These are phyloP conservation scores for Ceratocystiopsis brevicomis DNA, from an alignment of 2,329 filamentous ascomycete genomes.

Conservation along the genomic window DNA sequence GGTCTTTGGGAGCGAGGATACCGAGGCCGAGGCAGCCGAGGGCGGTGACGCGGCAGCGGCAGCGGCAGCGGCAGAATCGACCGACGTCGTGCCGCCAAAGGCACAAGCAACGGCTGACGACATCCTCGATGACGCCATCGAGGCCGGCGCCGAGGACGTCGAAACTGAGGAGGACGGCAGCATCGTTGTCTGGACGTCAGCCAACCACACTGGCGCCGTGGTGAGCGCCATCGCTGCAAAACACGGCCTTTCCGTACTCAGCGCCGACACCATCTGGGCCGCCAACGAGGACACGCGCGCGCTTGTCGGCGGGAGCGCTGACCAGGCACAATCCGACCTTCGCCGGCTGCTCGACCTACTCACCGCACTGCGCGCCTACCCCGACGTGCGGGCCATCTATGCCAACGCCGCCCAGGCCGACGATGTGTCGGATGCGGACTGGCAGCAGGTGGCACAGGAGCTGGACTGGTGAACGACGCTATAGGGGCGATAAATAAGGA, in stretches of 20 bases:
- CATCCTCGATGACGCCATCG: slow-evolving; percentile 64
- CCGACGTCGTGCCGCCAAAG: slow-evolving; percentile 6
- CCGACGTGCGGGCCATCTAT: slow-evolving; percentile 63
- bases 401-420: slow-evolving; percentile 42
- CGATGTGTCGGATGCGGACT: slow-evolving; percentile 19
- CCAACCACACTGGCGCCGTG: slow-evolving; percentile 42
- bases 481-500: background rate
- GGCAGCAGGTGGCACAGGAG: slow-evolving; percentile 33
- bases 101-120: slow-evolving; percentile 38
- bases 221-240: slow-evolving; percentile 42
- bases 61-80: slow-evolving; percentile 28
- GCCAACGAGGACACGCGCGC: slow-evolving; percentile 65
- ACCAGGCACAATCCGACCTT: slow-evolving; percentile 23
- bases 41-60: slow-evolving; percentile 59
- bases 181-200: slow-evolving; percentile 50
- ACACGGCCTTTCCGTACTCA: slow-evolving; percentile 48
- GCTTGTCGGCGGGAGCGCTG: slow-evolving; percentile 38
- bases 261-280: slow-evolving; percentile 68
- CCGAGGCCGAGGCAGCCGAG: slow-evolving; percentile 41
- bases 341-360: slow-evolving; percentile 40
- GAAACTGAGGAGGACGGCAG: slow-evolving; percentile 44
- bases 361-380: slow-evolving; percentile 42
- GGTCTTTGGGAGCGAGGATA: slow-evolving; percentile 32
- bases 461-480: slow-evolving; percentile 22
- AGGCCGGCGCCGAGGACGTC: slow-evolving; percentile 63